Evolutionary conservation across 768 basidiomycete species (phyloP), one percentile per base, ranked within the genome.

Genomic region (Termitomyces eurrhizus): DNA sequence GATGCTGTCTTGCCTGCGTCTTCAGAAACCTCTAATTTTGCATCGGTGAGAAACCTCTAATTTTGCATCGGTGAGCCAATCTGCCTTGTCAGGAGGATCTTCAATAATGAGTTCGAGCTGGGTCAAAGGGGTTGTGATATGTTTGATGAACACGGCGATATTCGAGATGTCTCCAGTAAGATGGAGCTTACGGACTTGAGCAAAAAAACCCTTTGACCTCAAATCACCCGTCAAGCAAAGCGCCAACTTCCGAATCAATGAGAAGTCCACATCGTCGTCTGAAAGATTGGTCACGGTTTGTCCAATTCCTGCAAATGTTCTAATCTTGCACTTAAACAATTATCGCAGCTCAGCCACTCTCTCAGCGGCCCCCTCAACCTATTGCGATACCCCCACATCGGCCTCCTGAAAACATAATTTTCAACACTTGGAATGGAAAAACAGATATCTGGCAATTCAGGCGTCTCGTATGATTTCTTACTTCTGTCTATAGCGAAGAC

Each of bases 91-190:
- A 24, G 89, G 88, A 16, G 90, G 89, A 65, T 92, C 90, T 64
- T 92, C 90, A 64, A 92, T 87, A 69, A 86, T 77, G 42, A 92
- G 82, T 52, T 92, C 90, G 56, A 92, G 78, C 55, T 82, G 80
- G n/a, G 78, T 76, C 67, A 92, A 73, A n/a, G 81, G 78, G 69
- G 82, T 84, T 21, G 84, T 80, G 65, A 92, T 70, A 67, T 90
- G 88, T 65, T 80, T 84, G 64, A 92, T 72, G 76, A 92, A 92
- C 7, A 85, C 83, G 12, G 83, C 83, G 59, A 91, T 83, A 70
- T 86, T 89, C 7, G 82, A 78, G 8, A 83, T 83, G 61, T 87
- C 85, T 59, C 90, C 90, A 1, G 87, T 88, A 33, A 92, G 77
- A 37, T 85, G 83, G 45, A 92, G 76, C 62, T 77, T 82, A 59